These are phyloP conservation scores for Alnus rubra DNA, from an alignment of 306 rosid species.

Conservation along the genomic window DNA sequence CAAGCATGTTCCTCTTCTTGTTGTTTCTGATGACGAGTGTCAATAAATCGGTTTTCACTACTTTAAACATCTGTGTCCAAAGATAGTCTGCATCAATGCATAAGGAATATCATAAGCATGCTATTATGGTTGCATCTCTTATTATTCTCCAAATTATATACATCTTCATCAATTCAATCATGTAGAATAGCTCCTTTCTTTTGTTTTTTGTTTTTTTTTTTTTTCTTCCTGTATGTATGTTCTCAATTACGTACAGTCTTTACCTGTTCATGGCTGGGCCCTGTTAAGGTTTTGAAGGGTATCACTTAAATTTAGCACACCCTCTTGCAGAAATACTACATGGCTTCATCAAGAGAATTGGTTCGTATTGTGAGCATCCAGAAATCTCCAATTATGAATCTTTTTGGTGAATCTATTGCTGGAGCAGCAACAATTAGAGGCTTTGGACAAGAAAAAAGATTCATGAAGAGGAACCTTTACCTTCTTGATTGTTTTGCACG, in stretches of 20 bases:
- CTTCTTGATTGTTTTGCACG: slow-evolving; percentile 95
- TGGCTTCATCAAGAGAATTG: slow-evolving; percentile 98
- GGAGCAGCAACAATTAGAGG: slow-evolving; percentile 99
- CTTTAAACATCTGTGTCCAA: background rate
- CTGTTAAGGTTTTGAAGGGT: slow-evolving; percentile 4
- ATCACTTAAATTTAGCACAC: slow-evolving; percentile 26
- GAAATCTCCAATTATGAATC: slow-evolving; percentile 92
- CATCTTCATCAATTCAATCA: background rate
- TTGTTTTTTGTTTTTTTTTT: background rate
- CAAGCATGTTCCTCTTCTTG: background rate
- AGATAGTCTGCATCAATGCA: background rate
- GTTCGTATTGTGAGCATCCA: slow-evolving; percentile 98
- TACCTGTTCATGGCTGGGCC: background rate
- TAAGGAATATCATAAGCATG: background rate
- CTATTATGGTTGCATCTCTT: background rate
- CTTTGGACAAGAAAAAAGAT: slow-evolving; percentile 96
- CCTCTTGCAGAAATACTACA: slow-evolving; percentile 83
- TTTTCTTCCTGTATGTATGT: background rate
- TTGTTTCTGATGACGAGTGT: background rate
- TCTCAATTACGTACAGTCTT: background rate
- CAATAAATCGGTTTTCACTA: background rate
- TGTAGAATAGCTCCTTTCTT: background rate
- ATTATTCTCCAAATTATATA: background rate
- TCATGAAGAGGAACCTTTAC: slow-evolving; percentile 89
- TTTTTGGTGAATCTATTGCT: slow-evolving; percentile 96